Evolutionary conservation across 1,139 yeast genomes (phyloP), one percentile per base, ranked within the genome.

Genomic region (Debaryomyces coudertii): DNA sequence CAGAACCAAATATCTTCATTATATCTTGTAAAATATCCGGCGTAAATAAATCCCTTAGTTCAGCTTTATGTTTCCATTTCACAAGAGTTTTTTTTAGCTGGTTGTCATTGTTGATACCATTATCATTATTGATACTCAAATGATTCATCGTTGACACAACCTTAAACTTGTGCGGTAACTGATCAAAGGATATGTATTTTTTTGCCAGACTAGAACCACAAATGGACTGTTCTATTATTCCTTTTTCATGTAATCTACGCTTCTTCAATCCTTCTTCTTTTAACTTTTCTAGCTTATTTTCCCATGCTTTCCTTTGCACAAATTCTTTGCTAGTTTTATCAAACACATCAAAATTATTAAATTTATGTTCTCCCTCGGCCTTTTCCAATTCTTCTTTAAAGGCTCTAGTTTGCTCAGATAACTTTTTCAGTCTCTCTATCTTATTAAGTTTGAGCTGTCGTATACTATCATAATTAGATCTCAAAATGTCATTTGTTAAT

Each of bases 1-100:
- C 57, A 0, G 64, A 54, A 0, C 85, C 84, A 60, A 80, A 80
- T 1, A 72, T 72, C 22, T 56, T 53, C 82, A 80, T 77, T 20
- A 80, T 62, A 42, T 67, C 63, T 12, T 36, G 31, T 9, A 80
- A 53, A 1, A 72, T 61, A 2, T 65, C 70, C 2, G 54, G 55
- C 24, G 63, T 65, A 28, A 79, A 62, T 24, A 61, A 48, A 1
- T 56, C 70, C 11, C 57, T 56, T 8, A 76, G 47, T 41, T 69
- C 74, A 2, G 68, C 66, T 44, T 68, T 68, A 46, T 65, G 66
- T 53, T 78, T 79, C 81, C 83, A 78, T 48, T 62, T 68, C 12
- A 79, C 66, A 9, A 39, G 35, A 24, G 62, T 58, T n/a, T 16
- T 38, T 22, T 14, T 29, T n/a, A 29, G 39, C 20, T 15, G 12